A percentile compares a stretch with the other conserved stretches of the same genome.
These are phyloP conservation scores for Conticribra weissflogii DNA, from an alignment of 108 stramenopile genomes.

Conservation along the genomic window DNA sequence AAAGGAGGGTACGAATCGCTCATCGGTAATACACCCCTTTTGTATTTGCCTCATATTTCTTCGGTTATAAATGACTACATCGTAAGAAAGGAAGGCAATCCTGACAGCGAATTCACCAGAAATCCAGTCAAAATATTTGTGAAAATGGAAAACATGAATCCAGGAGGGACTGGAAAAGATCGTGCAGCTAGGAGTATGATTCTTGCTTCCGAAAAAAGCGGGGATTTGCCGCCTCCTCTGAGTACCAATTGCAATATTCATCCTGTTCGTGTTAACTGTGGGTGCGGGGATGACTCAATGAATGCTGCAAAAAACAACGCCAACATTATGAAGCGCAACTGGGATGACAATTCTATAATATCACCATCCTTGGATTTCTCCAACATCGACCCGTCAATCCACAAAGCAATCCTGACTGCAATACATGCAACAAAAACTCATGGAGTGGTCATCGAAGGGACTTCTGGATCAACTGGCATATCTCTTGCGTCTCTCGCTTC, in stretches of 20 bases:
- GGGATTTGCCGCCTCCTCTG: constrained; percentile 58
- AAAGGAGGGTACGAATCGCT: constrained; percentile 53
- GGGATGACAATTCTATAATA: not conserved
- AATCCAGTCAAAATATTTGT: constrained; percentile 57
- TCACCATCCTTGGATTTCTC: not conserved
- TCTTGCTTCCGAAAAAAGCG: constrained; percentile 64
- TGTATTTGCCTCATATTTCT: constrained; percentile 44
- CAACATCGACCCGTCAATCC: constrained; percentile 25
- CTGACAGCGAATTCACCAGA: not conserved
- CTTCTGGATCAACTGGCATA: constrained; percentile 96
- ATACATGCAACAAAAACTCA: constrained; percentile 62
- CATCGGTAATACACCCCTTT: constrained; percentile 59
- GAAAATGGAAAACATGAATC: constrained; percentile 87
- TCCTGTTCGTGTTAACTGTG: not conserved
- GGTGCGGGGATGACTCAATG: too few species aligned
- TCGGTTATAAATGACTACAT: constrained; percentile 29
- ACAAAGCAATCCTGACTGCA: constrained; percentile 54
- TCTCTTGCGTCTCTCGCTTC: constrained; percentile 85
- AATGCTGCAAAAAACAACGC: too few species aligned
- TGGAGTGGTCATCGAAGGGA: constrained; percentile 94
- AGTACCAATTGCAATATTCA: not conserved
- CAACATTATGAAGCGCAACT: not conserved
- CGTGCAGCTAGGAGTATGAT: constrained; percentile 91
- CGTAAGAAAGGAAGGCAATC: too few species aligned
- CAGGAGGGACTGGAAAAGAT: constrained; percentile 95